Percentiles rank a stretch among this genome's conserved stretches.
Evolutionary conservation across 2,329 filamentous ascomycete genomes (phyloP).

Genomic region (Grosmannia clavigera): DNA sequence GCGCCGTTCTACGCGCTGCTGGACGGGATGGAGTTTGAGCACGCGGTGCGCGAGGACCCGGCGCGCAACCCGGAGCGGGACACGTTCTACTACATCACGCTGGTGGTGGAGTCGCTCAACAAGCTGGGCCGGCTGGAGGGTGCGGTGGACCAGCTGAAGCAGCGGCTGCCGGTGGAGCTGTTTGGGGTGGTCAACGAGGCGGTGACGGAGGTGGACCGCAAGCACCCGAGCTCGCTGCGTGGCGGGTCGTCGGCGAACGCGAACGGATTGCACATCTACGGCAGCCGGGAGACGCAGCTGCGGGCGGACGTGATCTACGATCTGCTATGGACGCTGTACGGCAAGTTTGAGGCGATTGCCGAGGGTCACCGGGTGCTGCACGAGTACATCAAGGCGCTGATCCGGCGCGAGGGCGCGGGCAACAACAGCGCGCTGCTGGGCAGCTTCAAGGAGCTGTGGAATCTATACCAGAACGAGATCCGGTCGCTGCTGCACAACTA

Average conservation of each 20-base stretch:
- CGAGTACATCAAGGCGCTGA: slow-evolving; percentile 78
- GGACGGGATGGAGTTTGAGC: slow-evolving; percentile 48
- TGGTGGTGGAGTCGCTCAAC: slow-evolving; percentile 81
- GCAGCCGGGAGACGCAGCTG: slow-evolving; percentile 60
- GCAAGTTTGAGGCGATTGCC: slow-evolving; percentile 93
- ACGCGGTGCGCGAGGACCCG: slow-evolving; percentile 65
- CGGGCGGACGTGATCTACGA: slow-evolving; percentile 81
- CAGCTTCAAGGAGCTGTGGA: slow-evolving; percentile 95
- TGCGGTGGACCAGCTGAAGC: slow-evolving; percentile 81
- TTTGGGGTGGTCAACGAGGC: slow-evolving; percentile 92
- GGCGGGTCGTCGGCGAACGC: background rate
- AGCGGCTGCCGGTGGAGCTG: slow-evolving; percentile 83
- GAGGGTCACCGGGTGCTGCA: slow-evolving; percentile 91
- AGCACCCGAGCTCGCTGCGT: slow-evolving; percentile 69
- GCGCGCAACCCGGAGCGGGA: slow-evolving; percentile 90
- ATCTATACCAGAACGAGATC: slow-evolving; percentile 95
- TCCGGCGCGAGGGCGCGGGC: slow-evolving; percentile 63
- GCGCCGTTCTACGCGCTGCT: slow-evolving; percentile 47
- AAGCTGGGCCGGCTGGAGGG: slow-evolving; percentile 76
- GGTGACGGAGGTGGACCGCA: slow-evolving; percentile 83
- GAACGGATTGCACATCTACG: slow-evolving; percentile 42
- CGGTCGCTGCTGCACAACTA: slow-evolving; percentile 90
- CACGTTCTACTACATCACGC: slow-evolving; percentile 82
- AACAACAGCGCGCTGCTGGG: slow-evolving; percentile 58
- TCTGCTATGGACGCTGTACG: slow-evolving; percentile 81